Evolutionary conservation across 2,329 filamentous ascomycete species (phyloP), one percentile per base, ranked within the genome.

Genomic region (Apiospora pterosperma): DNA sequence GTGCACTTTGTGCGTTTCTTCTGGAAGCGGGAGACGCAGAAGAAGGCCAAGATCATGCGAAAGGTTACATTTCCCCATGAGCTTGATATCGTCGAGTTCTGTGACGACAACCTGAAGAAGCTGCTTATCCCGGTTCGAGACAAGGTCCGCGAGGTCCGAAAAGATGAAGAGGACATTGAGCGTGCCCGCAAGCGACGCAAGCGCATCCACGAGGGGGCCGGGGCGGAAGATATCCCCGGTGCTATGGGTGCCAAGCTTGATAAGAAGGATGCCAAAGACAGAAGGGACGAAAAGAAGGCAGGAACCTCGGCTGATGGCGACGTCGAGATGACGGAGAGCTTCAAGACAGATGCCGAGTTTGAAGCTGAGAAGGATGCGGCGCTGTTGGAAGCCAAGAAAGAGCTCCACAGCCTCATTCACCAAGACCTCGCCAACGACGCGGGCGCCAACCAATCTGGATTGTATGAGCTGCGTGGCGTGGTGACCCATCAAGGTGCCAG

Each of bases 11-110:
- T 99, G 64, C 92, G 96, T 69, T 99, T 99, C 81, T 97, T 95
- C 82, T 99, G 96, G 96, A 95, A 97, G 75, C 89, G 91, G 59
- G 93, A 97, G 70, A 93, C 92, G 4, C 91, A 96, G 78, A 98
- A 98, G 83, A 99, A 99, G 84, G 94, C 95, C 70, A 99, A 99
- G 85, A 99, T 99, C 72, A 95, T 99, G 92, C 92, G 94, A 76
- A 99, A 98, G 80, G 96, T 99, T 64, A 95, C 93, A 0, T 99
- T 99, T 76, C 95, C 95, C 7, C 89, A 92, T 61, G 96, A 99
- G 78, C 83, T 99, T 38, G 96, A 99, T 73, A 88, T 92, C 42
- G 89, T 97, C 25, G 96, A 99, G 76, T 97, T 97, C 79, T 99
- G 96, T 78, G 95, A 94, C 14, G 94, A 98, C 31, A 90, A 96